Evolutionary conservation across 371 early-diverging fungal genomes (phyloP).

Genomic region (Dinochytrium kinnereticum): DNA sequence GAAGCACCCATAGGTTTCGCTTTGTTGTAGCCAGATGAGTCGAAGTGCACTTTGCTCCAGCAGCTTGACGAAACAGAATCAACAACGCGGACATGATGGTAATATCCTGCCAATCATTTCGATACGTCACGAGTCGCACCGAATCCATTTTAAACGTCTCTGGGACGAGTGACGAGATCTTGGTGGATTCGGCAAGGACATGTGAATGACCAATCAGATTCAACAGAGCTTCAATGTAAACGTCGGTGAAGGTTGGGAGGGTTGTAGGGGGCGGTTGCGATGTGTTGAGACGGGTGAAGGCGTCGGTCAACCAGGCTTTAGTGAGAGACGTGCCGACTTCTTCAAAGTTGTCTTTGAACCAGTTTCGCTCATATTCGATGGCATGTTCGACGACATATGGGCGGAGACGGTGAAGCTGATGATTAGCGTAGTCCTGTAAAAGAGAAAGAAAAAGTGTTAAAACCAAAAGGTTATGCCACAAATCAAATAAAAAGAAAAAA

Average conservation of each 20-base stretch:
- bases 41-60: conserved; percentile 34
- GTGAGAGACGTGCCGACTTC: conserved; percentile 35
- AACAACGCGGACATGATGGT: conserved; percentile 66
- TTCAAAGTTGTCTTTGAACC: conserved; percentile 59
- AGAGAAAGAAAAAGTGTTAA: conserved; percentile 21
- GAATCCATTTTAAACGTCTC: conserved; percentile 70
- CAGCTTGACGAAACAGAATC: conserved; percentile 65
- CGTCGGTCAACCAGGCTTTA: conserved; percentile 43
- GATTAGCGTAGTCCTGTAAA: conserved; percentile 70
- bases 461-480: background rate
- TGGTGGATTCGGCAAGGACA: conserved; percentile 16
- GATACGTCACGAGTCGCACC: conserved; percentile 63
- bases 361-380: conserved; percentile 65
- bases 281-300: conserved; percentile 12
- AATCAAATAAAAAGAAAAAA: background rate
- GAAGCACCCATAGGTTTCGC: conserved; percentile 51
- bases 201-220: conserved; percentile 26
- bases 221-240: conserved; percentile 31
- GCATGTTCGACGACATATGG: conserved; percentile 64
- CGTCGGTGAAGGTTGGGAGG: conserved; percentile 4
- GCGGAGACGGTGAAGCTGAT: conserved; percentile 62
- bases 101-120: conserved; percentile 76
- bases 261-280: background rate
- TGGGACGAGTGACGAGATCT: conserved; percentile 28
- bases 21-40: conserved; percentile 37